A percentile compares a stretch with the other conserved stretches of the same genome.
Conservation (phyloP, 345 rosid species). For the Hirschfeldia incana region DNA sequence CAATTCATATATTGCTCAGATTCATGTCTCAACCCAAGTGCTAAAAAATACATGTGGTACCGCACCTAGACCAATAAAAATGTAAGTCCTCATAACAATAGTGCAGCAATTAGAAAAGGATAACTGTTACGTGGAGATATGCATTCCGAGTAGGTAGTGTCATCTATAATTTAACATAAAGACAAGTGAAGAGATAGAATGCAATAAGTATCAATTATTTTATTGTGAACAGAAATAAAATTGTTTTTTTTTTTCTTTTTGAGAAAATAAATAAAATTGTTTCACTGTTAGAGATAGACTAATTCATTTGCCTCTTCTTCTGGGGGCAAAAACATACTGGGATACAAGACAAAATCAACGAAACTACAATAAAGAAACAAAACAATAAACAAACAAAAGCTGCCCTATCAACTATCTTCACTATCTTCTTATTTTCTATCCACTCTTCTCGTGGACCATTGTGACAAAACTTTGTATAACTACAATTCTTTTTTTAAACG, state of each 20-base stretch:
- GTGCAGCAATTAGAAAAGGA: not conserved
- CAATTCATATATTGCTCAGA: not conserved
- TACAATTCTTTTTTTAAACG: not conserved
- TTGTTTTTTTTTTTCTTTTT: slow-evolving; percentile 43
- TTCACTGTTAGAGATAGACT: slow-evolving; percentile 49
- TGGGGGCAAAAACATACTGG: slow-evolving; percentile 32
- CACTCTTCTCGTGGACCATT: slow-evolving; percentile 26
- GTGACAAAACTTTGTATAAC: slow-evolving; percentile 12
- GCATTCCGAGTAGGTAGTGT: slow-evolving; percentile 15
- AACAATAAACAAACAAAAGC: slow-evolving; percentile 12
- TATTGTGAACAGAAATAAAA: slow-evolving; percentile 35
- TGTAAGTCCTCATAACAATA: not conserved
- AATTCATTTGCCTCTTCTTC: slow-evolving; percentile 36
- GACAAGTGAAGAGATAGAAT: slow-evolving; percentile 26
- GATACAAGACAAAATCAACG: slow-evolving; percentile 1
- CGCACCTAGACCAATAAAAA: not conserved
- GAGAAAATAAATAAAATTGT: slow-evolving; percentile 44
- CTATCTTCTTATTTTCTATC: slow-evolving; percentile 16
- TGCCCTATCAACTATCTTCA: slow-evolving; percentile 29
- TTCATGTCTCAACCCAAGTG: not conserved
- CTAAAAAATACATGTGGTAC: not conserved
- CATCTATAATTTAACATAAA: not conserved
- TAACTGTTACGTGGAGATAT: slow-evolving; percentile 2
- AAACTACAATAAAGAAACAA: not conserved
- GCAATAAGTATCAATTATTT: slow-evolving; percentile 48